These are phyloP conservation scores for Skeletonema grethae DNA, from an alignment of 108 stramenopile species.

Conservation along the genomic window DNA sequence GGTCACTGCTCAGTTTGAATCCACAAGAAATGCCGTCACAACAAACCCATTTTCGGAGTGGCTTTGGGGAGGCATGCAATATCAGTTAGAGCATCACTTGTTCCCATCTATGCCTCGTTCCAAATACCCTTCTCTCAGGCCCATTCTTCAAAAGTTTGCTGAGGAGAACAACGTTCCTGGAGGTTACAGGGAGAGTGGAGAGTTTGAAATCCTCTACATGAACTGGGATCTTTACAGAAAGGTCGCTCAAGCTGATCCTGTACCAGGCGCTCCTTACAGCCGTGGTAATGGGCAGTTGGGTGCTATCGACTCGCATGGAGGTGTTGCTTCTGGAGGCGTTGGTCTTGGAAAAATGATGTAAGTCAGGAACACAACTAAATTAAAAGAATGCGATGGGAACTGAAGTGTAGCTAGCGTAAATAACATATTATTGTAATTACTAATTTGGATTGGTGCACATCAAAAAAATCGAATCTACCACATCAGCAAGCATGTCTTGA, in stretches of 20 bases:
- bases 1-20: slow-evolving; percentile 90
- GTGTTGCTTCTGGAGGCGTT: slow-evolving; percentile 53
- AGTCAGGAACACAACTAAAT: not conserved
- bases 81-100: slow-evolving; percentile 95
- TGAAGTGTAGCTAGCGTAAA: not conserved
- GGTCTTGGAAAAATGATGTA: slow-evolving; percentile 42
- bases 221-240: slow-evolving; percentile 83
- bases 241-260: slow-evolving; percentile 75
- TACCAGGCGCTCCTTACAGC: slow-evolving; percentile 76
- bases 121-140: slow-evolving; percentile 79
- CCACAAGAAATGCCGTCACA: slow-evolving; percentile 88
- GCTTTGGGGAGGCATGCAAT: slow-evolving; percentile 97
- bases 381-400: not conserved
- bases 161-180: slow-evolving; percentile 90
- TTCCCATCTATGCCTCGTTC: slow-evolving; percentile 94
- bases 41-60: slow-evolving; percentile 89
- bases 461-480: not conserved
- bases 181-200: slow-evolving; percentile 81
- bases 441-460: not conserved
- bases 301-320: slow-evolving; percentile 54
- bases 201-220: slow-evolving; percentile 83
- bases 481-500: too few relatives aligned
- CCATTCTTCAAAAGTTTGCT: slow-evolving; percentile 83
- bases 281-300: slow-evolving; percentile 80
- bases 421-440: too few relatives aligned